These are phyloP conservation scores for Lentinula lateritia DNA, from an alignment of 768 basidiomycete genomes.

Conservation along the genomic window DNA sequence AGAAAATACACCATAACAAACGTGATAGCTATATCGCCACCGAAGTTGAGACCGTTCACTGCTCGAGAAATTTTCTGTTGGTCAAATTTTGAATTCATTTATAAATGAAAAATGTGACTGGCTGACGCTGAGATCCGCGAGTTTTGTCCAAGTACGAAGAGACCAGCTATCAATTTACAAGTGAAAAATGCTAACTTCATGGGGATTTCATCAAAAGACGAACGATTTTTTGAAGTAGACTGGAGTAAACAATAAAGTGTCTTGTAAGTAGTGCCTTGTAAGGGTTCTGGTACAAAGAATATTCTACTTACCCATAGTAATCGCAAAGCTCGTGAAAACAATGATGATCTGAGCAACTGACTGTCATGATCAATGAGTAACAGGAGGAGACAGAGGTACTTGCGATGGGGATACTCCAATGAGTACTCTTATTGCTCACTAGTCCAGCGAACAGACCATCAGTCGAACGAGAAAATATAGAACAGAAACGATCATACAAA, in stretches of 20 bases:
- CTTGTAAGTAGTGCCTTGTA: background rate
- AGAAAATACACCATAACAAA: background rate
- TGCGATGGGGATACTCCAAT: background rate
- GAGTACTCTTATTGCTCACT: constrained; percentile 2
- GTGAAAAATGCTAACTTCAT: background rate
- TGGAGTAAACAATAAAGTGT: background rate
- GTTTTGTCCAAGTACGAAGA: background rate
- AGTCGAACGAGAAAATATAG: background rate
- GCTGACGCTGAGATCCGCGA: background rate
- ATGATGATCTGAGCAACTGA: background rate
- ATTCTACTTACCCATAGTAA: constrained; percentile 1
- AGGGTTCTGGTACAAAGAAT: background rate
- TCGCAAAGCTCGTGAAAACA: background rate
- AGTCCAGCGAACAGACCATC: background rate
- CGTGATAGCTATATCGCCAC: background rate
- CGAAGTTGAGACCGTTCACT: background rate
- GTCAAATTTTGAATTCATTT: background rate
- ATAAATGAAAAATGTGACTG: background rate
- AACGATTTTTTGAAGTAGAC: background rate
- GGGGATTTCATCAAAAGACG: background rate
- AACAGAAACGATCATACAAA: background rate
- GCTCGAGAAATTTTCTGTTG: background rate
- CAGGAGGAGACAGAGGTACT: too few species aligned
- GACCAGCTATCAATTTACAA: background rate
- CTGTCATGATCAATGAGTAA: background rate